Conservation (phyloP, 2,329 filamentous ascomycete species). For the Apiospora arundinis region DNA sequence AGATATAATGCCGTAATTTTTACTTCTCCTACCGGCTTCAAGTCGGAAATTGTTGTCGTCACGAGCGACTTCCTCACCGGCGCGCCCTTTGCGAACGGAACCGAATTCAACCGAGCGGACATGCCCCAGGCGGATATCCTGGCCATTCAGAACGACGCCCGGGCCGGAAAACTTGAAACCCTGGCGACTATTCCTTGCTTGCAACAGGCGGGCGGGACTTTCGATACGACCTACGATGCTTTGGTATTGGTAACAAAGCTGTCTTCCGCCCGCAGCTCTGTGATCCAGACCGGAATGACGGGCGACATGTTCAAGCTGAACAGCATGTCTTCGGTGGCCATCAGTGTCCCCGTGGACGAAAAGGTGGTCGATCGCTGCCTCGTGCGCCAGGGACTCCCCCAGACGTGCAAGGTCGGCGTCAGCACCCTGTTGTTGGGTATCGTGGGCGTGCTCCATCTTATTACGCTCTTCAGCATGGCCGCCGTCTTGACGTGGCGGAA, state of each 20-base stretch:
- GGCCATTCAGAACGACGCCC: conserved; percentile 43
- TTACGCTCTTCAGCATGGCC: conserved; percentile 36
- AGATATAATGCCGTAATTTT: conserved; percentile 61
- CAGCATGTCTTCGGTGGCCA: conserved; percentile 24
- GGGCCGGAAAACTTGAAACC: conserved; percentile 37
- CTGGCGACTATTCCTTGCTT: conserved; percentile 42
- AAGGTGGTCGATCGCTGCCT: conserved; percentile 42
- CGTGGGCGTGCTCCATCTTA: conserved; percentile 39
- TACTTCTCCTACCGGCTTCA: conserved; percentile 44
- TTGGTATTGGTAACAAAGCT: conserved; percentile 43
- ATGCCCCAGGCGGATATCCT: conserved; percentile 44
- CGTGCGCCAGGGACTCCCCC: conserved; percentile 32
- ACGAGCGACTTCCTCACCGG: conserved; percentile 44
- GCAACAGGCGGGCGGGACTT: conserved; percentile 39
- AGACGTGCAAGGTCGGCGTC: conserved; percentile 49
- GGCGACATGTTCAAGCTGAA: conserved; percentile 32
- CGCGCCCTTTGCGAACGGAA: conserved; percentile 44
- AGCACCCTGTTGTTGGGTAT: conserved; percentile 51
- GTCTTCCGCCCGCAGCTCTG: conserved; percentile 36
- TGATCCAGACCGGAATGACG: conserved; percentile 41
- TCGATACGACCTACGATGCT: conserved; percentile 41
- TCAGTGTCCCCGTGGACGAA: conserved; percentile 30
- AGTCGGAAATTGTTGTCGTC: conserved; percentile 44
- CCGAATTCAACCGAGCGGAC: conserved; percentile 42
- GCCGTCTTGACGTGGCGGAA: conserved; percentile 38